Evolutionary conservation across 306 rosid species (phyloP).

Genomic region (Trichosanthes truncata): DNA sequence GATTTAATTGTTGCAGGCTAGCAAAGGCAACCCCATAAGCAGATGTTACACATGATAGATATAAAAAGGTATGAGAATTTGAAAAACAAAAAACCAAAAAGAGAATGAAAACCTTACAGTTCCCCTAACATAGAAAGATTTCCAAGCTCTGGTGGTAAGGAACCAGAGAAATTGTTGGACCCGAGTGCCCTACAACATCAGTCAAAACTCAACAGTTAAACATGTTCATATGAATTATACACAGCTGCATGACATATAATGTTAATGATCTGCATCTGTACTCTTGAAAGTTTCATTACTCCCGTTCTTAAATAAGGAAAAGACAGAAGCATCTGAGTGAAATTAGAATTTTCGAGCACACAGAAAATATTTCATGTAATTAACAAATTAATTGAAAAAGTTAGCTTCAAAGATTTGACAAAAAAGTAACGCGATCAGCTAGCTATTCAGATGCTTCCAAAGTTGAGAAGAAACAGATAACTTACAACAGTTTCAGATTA

Average conservation of each 20-base stretch:
- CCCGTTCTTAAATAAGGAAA: background rate
- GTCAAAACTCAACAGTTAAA: background rate
- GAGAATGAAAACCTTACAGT: conserved; percentile 33
- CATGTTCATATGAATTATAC: background rate
- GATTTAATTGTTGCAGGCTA: background rate
- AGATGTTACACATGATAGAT: background rate
- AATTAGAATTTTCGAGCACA: background rate
- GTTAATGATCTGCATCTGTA: background rate
- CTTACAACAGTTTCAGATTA: conserved; percentile 35
- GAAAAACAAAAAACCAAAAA: background rate
- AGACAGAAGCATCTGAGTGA: background rate
- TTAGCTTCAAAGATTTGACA: background rate
- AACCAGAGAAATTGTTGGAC: conserved; percentile 63
- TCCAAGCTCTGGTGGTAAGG: conserved; percentile 74
- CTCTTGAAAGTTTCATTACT: background rate
- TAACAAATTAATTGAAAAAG: background rate
- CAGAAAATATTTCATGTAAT: background rate
- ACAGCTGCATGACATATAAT: background rate
- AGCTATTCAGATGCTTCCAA: background rate
- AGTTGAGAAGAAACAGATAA: background rate
- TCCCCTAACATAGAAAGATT: conserved; percentile 31
- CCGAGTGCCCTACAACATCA: conserved; percentile 29
- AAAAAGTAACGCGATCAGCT: background rate
- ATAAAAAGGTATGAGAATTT: background rate
- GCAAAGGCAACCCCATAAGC: background rate